Base-by-base conservation (phyloP, 2,329 filamentous ascomycete genomes). In the Talaromyces pinophilus region DNA sequence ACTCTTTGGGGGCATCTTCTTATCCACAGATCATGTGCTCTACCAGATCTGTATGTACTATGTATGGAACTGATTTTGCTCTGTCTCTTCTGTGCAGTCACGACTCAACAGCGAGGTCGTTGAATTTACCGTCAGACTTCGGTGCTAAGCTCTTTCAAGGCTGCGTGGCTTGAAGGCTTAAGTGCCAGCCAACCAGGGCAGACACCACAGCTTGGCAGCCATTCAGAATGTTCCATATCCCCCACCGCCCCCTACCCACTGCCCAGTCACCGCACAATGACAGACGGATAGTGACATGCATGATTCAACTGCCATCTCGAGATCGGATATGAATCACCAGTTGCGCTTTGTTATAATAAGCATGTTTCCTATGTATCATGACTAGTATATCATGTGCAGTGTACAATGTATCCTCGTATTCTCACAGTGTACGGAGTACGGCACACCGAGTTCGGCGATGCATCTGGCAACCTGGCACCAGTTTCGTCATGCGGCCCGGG, bases 71-170 rank as follows among this genome's bases (percentile, higher is more conserved):
- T 25, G 13, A 25, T 28, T 46, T n/a, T 30, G 46, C 46, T 25
- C 46, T 54, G 25, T 28, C 6, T 15, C 46, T 50, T 28, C 22
- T 52, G 22, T 6, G 22, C 48, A 5, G 22, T 25, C 25, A 25
- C 25, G 25, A 25, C 25, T 25, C 13, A 28, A 1, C 46, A 25
- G 52, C 30, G n/a, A 38, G 33, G 54, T 38, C 33, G 54, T 57
- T 38, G 54, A 17, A 25, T 57, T 57, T 57, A 57, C 54, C 54
- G 33, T 57, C 30, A 35, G 52, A 30, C 52, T 57, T 57, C 30
- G 8, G 17, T 38, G 54, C 54, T 57, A 57, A 57, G 54, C 54
- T 57, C 54, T 25, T 57, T 57, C 54, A 15, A 57, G 54, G n/a
- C 54, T 57, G 33, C 10, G 52, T 22, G 52, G 54, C 54, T 57